Evolutionary conservation across 257 asterid species (phyloP).

Genomic region (Ligustrum vulgare): DNA sequence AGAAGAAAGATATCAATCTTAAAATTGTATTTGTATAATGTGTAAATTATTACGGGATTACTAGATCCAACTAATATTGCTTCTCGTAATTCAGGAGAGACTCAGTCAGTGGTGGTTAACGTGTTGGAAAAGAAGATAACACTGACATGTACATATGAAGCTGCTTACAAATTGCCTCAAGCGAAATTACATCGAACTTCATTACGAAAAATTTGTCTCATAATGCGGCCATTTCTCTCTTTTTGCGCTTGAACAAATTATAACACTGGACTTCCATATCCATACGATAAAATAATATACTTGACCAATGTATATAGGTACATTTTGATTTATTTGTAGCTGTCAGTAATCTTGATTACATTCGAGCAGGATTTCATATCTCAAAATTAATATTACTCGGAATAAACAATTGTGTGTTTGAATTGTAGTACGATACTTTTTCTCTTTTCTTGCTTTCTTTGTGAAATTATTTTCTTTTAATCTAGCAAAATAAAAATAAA

Average conservation of each 20-base stretch:
- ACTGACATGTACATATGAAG: slow-evolving; percentile 48
- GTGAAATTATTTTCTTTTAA: no score
- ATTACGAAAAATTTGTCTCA: slow-evolving; percentile 29
- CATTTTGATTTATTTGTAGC: not conserved
- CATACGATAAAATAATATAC: not conserved
- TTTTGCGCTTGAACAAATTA: slow-evolving; percentile 31
- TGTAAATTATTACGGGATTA: no score
- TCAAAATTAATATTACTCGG: not conserved
- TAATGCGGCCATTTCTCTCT: slow-evolving; percentile 39
- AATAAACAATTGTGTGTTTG: not conserved
- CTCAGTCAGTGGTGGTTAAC: slow-evolving; percentile 67
- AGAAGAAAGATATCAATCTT: no score
- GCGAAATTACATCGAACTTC: slow-evolving; percentile 18
- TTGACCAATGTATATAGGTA: not conserved
- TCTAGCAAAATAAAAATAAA: no score
- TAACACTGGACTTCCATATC: not conserved
- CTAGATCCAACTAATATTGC: not conserved
- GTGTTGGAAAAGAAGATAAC: slow-evolving; percentile 72
- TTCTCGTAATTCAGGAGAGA: slow-evolving; percentile 49
- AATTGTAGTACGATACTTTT: not conserved
- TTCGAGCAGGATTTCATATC: not conserved
- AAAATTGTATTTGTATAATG: no score
- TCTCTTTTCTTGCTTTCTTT: not conserved
- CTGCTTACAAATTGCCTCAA: slow-evolving; percentile 15
- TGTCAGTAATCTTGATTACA: no score